Conservation (phyloP, 495 filamentous ascomycete species). For the Bryoglossum gracile region DNA sequence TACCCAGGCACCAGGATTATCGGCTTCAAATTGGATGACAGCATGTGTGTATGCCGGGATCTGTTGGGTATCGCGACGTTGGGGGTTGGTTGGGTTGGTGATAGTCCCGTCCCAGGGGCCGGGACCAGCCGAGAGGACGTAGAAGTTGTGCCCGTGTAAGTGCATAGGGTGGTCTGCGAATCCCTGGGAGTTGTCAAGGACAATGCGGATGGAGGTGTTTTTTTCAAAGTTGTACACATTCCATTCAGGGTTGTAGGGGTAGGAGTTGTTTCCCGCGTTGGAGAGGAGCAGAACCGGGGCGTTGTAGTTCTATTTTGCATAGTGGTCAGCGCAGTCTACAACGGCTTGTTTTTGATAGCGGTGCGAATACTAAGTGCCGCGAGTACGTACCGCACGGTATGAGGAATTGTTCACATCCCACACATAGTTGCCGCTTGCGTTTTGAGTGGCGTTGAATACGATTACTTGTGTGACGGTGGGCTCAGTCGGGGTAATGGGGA, state of each 20-base stretch:
- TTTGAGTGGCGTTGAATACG: conserved; percentile 40
- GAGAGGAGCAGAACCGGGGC: conserved; percentile 45
- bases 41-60: conserved; percentile 35
- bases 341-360: too few relatives aligned
- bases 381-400: too few relatives aligned
- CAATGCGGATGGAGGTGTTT: conserved; percentile 41
- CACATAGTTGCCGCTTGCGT: conserved; percentile 41
- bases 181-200: conserved; percentile 47
- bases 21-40: conserved; percentile 48
- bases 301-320: too few relatives aligned
- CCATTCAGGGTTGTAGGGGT: conserved; percentile 34
- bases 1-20: conserved; percentile 51
- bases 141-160: conserved; percentile 54
- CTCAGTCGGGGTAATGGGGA: conserved; percentile 16
- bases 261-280: conserved; percentile 44
- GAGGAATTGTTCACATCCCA: conserved; percentile 50
- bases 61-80: conserved; percentile 52
- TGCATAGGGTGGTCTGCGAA: conserved; percentile 42
- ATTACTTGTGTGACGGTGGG: conserved; percentile 31
- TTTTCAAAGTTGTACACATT: conserved; percentile 51
- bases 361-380: too few relatives aligned
- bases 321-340: too few relatives aligned
- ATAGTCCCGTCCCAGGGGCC: conserved; percentile 29
- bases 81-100: conserved; percentile 40
- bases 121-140: conserved; percentile 38